Conservation (phyloP, 1,139 yeast species). For the Saccharomyces hybrid region DNA sequence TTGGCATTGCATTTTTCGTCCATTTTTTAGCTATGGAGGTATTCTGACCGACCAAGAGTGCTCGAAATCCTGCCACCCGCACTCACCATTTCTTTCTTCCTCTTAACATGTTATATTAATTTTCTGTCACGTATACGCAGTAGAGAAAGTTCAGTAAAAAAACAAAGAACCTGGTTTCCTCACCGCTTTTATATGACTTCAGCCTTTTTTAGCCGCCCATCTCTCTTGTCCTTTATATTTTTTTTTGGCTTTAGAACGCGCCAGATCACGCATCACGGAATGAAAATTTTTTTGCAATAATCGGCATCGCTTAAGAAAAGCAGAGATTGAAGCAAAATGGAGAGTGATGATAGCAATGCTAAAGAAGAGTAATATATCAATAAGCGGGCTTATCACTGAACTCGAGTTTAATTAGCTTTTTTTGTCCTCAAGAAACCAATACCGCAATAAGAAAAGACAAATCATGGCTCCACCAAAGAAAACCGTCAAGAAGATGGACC, state of each 20-base stretch:
- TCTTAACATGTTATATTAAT: too few relatives aligned
- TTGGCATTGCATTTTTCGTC: too few relatives aligned
- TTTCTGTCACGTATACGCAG: too few relatives aligned
- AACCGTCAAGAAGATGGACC: conserved; percentile 45
- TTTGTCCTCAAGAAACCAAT: not conserved
- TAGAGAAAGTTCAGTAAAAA: too few relatives aligned
- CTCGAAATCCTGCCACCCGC: too few relatives aligned
- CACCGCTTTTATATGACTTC: not conserved
- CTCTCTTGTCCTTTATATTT: not conserved
- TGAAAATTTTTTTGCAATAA: not conserved
- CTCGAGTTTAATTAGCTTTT: not conserved
- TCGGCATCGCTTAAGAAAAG: not conserved
- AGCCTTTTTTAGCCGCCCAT: not conserved
- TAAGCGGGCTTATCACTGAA: not conserved
- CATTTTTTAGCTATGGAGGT: too few relatives aligned
- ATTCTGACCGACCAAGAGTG: too few relatives aligned
- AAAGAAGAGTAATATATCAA: not conserved
- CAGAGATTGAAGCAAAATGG: not conserved
- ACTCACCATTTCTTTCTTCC: too few relatives aligned
- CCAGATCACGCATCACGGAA: not conserved
- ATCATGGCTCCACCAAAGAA: conserved; percentile 45
- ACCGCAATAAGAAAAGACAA: not conserved
- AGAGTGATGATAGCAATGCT: not conserved
- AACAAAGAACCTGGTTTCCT: too few relatives aligned
- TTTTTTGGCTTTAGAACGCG: not conserved